phyloP scores from a whole-genome alignment of 2,329 filamentous ascomycete genomes.

The Colletotrichum incanum region DNA sequence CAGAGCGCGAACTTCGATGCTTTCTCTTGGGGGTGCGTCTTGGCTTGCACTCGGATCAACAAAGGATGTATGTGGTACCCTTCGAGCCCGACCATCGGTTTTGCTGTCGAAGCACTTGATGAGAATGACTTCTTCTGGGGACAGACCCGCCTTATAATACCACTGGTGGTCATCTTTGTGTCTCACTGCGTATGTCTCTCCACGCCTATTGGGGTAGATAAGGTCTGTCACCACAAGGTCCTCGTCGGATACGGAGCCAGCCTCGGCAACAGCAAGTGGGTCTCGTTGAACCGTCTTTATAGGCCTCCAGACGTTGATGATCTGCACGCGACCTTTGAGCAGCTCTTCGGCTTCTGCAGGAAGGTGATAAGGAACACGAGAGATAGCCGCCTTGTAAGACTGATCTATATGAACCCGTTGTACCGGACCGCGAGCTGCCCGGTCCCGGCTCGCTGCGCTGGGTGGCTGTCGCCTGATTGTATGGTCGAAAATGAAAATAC shows the following conservation, averaged over 20 bases:
- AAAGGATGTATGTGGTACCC: conserved; percentile 72
- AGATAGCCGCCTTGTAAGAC: conserved; percentile 60
- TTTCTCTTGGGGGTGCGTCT: conserved; percentile 68
- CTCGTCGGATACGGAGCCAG: conserved; percentile 62
- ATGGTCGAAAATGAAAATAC: conserved; percentile 75
- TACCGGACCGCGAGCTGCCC: conserved; percentile 59
- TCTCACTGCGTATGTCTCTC: conserved; percentile 65
- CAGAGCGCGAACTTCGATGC: conserved; percentile 70
- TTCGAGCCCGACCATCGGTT: conserved; percentile 66
- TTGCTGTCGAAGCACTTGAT: conserved; percentile 76
- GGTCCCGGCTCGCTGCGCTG: conserved; percentile 67
- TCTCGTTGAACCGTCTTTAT: conserved; percentile 67
- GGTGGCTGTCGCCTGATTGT: conserved; percentile 62
- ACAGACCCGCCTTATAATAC: conserved; percentile 68
- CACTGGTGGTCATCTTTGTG: conserved; percentile 62
- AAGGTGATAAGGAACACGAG: conserved; percentile 61
- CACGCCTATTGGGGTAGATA: conserved; percentile 66
- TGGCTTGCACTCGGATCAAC: conserved; percentile 59
- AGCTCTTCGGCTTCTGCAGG: conserved; percentile 62
- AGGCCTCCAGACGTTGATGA: conserved; percentile 70
- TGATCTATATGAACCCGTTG: conserved; percentile 70
- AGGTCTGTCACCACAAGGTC: conserved; percentile 66
- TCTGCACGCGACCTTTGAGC: conserved; percentile 62
- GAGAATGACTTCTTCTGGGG: conserved; percentile 68
- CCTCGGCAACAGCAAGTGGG: conserved; percentile 69